Evolutionary conservation across 371 early-diverging fungal species (phyloP), one percentile per base, ranked within the genome.

Genomic region (Dichotomocladium elegans): DNA sequence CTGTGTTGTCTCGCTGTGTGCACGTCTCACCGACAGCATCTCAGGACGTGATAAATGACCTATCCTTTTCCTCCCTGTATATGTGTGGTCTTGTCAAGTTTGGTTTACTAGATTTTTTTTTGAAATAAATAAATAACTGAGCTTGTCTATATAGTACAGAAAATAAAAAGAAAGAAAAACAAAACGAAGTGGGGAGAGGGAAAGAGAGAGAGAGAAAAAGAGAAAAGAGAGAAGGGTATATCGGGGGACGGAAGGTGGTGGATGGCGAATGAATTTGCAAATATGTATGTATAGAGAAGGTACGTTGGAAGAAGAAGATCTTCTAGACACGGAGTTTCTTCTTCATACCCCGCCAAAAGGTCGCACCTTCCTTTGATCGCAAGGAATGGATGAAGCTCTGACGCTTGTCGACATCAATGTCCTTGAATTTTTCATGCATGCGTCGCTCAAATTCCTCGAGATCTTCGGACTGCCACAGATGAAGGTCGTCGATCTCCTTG

Each of bases 261-360:
- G 4, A 4, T n/a, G 21, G 12, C 7, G 26, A 48, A 1, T 24
- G 30, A 11, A n/a, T 9, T n/a, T n/a, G 34, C 11, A n/a, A 31
- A 26, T n/a, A n/a, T 47, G 47, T 7, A n/a, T 44, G 44, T 25
- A 17, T 25, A 3, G 4, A 25, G 14, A 11, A 1, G 14, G 14
- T 5, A 40, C 4, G 14, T 40, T 6, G 14, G 21, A 40, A 4
- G 4, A 15, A 7, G 45, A 44, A 24, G 0, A 27, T 8, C 4
- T 31, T 19, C 55, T 50, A 63, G 17, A 63, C 63, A 15, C 63
- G 29, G 25, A 63, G 48, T 33, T 63, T 63, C 58, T 63, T 63
- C 24, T 63, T 63, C 63, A 63, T 63, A 42, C 58, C 63, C 42
- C 52, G 25, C 63, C 63, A 63, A 40, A 63, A 63, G 15, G 61